phyloP scores from a whole-genome alignment of 2,329 filamentous ascomycete species.

The Microdochium trichocladiopsis region DNA sequence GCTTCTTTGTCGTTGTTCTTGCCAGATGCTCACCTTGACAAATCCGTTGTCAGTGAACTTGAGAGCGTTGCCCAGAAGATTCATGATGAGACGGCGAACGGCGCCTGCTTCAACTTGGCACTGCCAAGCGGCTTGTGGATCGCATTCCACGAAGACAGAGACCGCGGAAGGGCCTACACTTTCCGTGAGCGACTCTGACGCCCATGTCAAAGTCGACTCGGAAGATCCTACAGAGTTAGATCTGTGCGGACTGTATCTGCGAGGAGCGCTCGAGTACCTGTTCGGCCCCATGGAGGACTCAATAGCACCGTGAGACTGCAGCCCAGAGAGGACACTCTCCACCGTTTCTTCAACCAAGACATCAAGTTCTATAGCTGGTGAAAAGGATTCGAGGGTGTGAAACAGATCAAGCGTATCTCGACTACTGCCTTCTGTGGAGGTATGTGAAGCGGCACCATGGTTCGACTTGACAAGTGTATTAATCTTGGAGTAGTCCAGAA shows the following conservation, averaged over 20 bases:
- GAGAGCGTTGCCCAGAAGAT: constrained; percentile 44
- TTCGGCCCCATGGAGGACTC: too few species aligned
- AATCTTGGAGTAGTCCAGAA: constrained; percentile 49
- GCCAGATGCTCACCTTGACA: constrained; percentile 28
- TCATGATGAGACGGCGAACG: constrained; percentile 36
- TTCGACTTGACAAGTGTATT: constrained; percentile 26
- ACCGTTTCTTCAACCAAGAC: constrained; percentile 36
- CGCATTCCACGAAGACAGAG: constrained; percentile 42
- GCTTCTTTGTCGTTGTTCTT: constrained; percentile 6
- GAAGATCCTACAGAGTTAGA: constrained; percentile 2
- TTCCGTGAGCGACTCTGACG: not conserved
- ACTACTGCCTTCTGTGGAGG: constrained; percentile 3
- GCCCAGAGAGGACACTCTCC: constrained; percentile 38
- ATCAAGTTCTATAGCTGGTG: constrained; percentile 24
- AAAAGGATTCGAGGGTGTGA: constrained; percentile 14
- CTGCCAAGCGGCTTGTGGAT: constrained; percentile 37
- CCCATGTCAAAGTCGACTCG: not conserved
- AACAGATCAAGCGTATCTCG: constrained; percentile 6
- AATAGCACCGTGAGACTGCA: too few species aligned
- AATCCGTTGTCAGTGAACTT: constrained; percentile 41
- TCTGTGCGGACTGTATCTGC: too few species aligned
- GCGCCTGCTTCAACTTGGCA: constrained; percentile 41
- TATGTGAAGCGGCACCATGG: constrained; percentile 4
- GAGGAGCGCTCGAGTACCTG: not conserved
- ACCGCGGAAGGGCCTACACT: constrained; percentile 11